Base-by-base conservation (phyloP, 352 stramenopile species). In the Globisporangium paroecandrum region DNA sequence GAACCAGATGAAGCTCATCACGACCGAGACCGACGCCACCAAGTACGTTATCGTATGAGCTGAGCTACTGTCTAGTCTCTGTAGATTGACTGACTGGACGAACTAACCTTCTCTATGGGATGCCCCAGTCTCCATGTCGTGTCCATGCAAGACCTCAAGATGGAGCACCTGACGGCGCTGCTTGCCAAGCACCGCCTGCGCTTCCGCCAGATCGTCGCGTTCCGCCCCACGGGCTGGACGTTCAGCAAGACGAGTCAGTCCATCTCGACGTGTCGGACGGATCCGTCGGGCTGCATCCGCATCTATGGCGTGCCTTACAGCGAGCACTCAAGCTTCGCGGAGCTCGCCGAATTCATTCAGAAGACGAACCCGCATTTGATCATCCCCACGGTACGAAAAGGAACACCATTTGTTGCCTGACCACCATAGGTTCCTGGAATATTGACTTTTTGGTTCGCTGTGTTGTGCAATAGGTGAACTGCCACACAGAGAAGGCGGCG, bases 251-350 rank as follows among this genome's bases (percentile, higher is more conserved):
- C 77, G 56, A 89, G 77, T 24, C 66, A 68, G 32, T 82, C 72
- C 47, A 69, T 91, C 47, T 89, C 86, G 47, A 92, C 74, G 57
- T 97, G 73, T 75, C 96, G 78, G 55, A 91, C 70, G 27, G 87
- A 97, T 62, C 78, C 78, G 24, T 90, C 78, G 49, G 90, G 88
- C n/a, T 89, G 85, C 41, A 83, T 98, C 55, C 84, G 75, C 36
- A 88, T 99, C 57, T 97, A 98, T 72, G 93, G 91, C 58, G 90
- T 99, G 46, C 97, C 97, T 3, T 99, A 99, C 81, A 98, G 89
- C 68, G 97, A 99, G 67, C 97, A 99, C 76, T 98, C 90, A 27
- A 98, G 87, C 69, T 99, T 98, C 73, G 85, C 85, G 5, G 97
- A 99, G 73, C 81, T 99, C 9, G 89, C 93, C 38, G 90, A 98